Evolutionary conservation across 805 yeast genomes (phyloP), one percentile per base, ranked within the genome.

Genomic region (Pichia phayaonensis): DNA sequence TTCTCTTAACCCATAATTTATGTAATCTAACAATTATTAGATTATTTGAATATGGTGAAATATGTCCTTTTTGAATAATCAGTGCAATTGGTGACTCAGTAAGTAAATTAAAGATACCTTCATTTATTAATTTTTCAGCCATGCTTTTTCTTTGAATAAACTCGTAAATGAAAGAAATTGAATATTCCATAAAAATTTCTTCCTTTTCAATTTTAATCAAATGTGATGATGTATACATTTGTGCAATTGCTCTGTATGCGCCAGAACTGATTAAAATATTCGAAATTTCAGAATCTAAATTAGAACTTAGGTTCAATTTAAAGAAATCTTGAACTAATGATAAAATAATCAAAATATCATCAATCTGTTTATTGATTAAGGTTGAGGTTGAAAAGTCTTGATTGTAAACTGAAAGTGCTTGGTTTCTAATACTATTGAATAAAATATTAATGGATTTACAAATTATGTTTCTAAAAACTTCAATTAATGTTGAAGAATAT

Each of bases 1-100:
- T 67, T 1, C 96, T 96, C 59, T 83, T 81, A n/a, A 81, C 76
- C 97, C 97, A 90, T n/a, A 86, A 70, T 47, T 77, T 74, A 63
- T 90, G 92, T 52, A 86, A 66, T 43, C 57, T 57, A 8, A 44
- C 42, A 41, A 54, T 43, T 13, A 44, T 50, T 13, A 31, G 26
- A 40, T 52, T 52, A 4, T 78, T 64, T 0, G 67, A 60, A 39
- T 72, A 73, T 2, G 86, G 75, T 15, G 73, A 69, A 2, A 87
- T 66, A 8, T 75, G 75, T 0, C 95, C 96, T 5, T 74, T 70
- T 61, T 84, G 88, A 40, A 90, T 79, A 2, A 73, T 72, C 24
- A 73, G 66, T 0, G 95, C 84, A 1, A 87, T 73, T 7, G 90
- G 83, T 49, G 94, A 83, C 58, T 89, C 95, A 4, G 82, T 74